phyloP scores from a whole-genome alignment of 257 asterid species.

The Osmanthus fragrans region DNA sequence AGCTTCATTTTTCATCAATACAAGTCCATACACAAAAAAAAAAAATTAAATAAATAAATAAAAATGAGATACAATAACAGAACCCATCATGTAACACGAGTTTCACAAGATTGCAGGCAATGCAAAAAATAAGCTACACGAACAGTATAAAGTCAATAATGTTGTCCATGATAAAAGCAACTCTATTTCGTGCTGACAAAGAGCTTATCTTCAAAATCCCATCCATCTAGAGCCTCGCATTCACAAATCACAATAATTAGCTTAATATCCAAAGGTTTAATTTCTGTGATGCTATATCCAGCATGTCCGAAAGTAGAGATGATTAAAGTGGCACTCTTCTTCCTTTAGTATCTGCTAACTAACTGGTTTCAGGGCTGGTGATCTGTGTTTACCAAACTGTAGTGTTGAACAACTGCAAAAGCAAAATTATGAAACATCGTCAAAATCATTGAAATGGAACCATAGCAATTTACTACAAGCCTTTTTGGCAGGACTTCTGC shows the following conservation, averaged over 20 bases:
- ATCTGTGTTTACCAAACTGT: slow-evolving; percentile 1
- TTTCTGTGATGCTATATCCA: background rate
- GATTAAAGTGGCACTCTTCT: background rate
- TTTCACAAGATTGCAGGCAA: no score
- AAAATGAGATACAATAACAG: no score
- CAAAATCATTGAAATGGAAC: background rate
- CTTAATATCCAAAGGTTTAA: no score
- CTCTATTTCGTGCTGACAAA: background rate
- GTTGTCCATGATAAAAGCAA: background rate
- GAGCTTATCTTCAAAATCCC: background rate
- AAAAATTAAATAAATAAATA: no score
- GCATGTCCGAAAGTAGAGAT: background rate
- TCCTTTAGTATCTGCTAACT: slow-evolving; percentile 25
- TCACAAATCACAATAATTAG: background rate
- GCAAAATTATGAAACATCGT: background rate
- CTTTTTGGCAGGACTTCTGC: no score
- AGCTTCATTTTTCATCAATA: no score
- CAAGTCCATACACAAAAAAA: no score
- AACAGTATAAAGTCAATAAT: no score
- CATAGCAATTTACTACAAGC: background rate
- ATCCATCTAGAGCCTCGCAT: background rate
- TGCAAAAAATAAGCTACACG: no score
- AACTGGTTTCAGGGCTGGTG: slow-evolving; percentile 10
- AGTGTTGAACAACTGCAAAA: slow-evolving; percentile 8
- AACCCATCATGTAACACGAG: no score